Conservation (phyloP, 23 red algal species). For the Cyanidiococcus yangmingshanensis region DNA sequence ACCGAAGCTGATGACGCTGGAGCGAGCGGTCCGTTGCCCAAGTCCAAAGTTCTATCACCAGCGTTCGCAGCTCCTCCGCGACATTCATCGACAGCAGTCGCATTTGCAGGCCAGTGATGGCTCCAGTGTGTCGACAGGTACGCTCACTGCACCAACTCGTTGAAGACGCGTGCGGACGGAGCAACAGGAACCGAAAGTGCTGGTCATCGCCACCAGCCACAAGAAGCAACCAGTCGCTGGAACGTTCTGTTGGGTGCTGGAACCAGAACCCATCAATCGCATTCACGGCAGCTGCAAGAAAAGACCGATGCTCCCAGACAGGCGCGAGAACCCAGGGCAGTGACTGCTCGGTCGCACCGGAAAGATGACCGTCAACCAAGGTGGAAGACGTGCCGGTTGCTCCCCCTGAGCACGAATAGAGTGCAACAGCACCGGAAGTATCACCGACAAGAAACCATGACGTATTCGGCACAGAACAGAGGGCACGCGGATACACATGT, state of each 20-base stretch:
- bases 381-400: too few species aligned
- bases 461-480: background rate
- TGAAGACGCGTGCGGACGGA: background rate
- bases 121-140: background rate
- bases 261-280: background rate
- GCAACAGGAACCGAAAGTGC: background rate
- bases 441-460: background rate
- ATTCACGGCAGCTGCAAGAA: background rate
- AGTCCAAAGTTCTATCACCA: background rate
- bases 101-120: background rate
- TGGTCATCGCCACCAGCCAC: conserved; percentile 16
- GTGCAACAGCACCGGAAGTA: background rate
- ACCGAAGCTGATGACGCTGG: background rate
- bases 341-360: too few species aligned
- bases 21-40: background rate
- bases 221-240: background rate
- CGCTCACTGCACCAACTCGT: background rate
- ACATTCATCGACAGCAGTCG: background rate
- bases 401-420: too few species aligned
- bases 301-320: background rate
- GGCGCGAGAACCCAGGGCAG: too few species aligned
- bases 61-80: background rate
- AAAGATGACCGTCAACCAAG: too few species aligned
- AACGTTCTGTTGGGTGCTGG: background rate
- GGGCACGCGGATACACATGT: background rate